Conservation (phyloP, 768 basidiomycete species). For the Lentinula boryana region DNA sequence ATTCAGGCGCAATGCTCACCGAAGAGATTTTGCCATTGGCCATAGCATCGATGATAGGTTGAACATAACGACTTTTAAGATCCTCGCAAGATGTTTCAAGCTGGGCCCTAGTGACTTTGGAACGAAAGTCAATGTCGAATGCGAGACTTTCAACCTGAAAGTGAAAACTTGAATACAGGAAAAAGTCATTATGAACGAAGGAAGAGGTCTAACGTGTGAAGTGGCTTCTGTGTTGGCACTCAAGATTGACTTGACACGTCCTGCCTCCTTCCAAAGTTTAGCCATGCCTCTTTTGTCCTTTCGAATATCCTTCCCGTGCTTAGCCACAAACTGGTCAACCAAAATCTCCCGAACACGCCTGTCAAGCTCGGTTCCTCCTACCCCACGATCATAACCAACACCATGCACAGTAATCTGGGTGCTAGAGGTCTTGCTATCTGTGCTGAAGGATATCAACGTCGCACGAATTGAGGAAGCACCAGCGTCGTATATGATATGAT, state of each 20-base stretch:
- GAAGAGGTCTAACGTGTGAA: constrained; percentile 49
- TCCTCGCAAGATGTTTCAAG: constrained; percentile 75
- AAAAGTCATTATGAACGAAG: background rate
- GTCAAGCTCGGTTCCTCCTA: constrained; percentile 84
- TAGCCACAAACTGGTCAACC: constrained; percentile 65
- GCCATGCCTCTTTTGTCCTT: constrained; percentile 82
- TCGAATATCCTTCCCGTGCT: constrained; percentile 62
- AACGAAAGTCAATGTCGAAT: constrained; percentile 86
- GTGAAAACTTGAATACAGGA: constrained; percentile 1
- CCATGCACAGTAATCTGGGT: constrained; percentile 78
- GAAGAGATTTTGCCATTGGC: constrained; percentile 57
- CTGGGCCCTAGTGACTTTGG: constrained; percentile 68
- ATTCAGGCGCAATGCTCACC: constrained; percentile 30
- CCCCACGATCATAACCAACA: constrained; percentile 71
- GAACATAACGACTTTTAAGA: constrained; percentile 53
- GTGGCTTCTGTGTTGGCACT: constrained; percentile 86
- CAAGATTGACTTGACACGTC: constrained; percentile 83
- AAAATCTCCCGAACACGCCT: constrained; percentile 77
- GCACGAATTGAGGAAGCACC: constrained; percentile 81
- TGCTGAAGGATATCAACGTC: constrained; percentile 66
- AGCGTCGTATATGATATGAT: constrained; percentile 92
- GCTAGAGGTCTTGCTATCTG: constrained; percentile 41
- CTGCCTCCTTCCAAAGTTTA: constrained; percentile 92
- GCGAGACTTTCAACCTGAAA: constrained; percentile 78
- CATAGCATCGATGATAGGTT: constrained; percentile 74